A percentile compares a stretch with the other conserved stretches of the same genome.
Evolutionary conservation across 768 basidiomycete genomes (phyloP).

Genomic region (Mycena latifolia): DNA sequence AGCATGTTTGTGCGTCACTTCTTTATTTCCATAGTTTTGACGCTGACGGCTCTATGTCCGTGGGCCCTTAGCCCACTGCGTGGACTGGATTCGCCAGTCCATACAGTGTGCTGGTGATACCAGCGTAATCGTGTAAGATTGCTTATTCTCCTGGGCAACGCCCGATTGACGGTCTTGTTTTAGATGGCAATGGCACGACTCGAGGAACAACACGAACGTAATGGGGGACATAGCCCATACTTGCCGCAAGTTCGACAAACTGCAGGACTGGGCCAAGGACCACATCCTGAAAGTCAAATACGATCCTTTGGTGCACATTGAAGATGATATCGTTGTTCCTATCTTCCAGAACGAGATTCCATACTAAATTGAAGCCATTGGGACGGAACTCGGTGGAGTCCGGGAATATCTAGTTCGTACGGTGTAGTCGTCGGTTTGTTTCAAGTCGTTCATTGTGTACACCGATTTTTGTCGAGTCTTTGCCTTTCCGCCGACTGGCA

Average conservation of each 20-base stretch:
- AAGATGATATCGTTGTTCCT: conserved; percentile 20
- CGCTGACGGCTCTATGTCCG: not conserved
- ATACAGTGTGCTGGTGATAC: too few relatives aligned
- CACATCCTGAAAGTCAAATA: conserved; percentile 1
- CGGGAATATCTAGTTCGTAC: too few relatives aligned
- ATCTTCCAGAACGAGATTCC: conserved; percentile 8
- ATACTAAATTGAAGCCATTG: too few relatives aligned
- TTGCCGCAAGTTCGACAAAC: conserved; percentile 9
- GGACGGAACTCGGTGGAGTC: too few relatives aligned
- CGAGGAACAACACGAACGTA: not conserved
- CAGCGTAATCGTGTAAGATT: too few relatives aligned
- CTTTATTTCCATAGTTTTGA: not conserved
- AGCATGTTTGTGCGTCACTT: not conserved
- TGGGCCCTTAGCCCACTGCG: not conserved
- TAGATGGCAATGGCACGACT: not conserved
- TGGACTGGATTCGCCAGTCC: not conserved
- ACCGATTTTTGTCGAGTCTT: too few relatives aligned
- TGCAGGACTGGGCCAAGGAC: conserved; percentile 14
- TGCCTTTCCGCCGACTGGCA: conserved; percentile 22
- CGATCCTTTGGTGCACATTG: conserved; percentile 12
- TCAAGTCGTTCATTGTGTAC: too few relatives aligned
- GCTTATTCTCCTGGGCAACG: too few relatives aligned
- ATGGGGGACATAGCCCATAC: not conserved
- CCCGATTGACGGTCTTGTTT: too few relatives aligned
- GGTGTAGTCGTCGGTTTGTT: too few relatives aligned